Conservation (phyloP, 208 protist species). For the Acanthamoeba sp. region DNA sequence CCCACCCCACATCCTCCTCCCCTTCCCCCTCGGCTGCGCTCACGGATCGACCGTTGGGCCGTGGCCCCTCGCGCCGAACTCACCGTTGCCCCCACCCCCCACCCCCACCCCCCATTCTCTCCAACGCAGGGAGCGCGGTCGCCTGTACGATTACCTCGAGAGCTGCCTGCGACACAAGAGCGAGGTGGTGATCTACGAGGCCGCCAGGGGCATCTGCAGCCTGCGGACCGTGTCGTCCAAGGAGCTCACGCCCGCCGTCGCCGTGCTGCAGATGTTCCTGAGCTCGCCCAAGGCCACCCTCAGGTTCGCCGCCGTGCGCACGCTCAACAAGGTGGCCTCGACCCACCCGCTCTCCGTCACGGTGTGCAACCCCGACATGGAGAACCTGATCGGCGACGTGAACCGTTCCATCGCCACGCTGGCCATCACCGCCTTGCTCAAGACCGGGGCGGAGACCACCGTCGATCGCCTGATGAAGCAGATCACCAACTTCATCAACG, state of each 20-base stretch:
- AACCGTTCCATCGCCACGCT: conserved; percentile 98
- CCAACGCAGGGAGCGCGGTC: conserved; percentile 80
- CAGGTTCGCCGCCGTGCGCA: conserved; percentile 96
- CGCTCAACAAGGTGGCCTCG: conserved; percentile 94
- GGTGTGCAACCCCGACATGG: conserved; percentile 96
- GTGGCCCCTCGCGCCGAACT: too few relatives aligned
- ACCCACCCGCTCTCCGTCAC: conserved; percentile 92
- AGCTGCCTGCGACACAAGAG: conserved; percentile 93
- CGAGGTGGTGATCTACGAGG: conserved; percentile 98
- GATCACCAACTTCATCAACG: conserved; percentile 95
- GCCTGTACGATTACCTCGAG: conserved; percentile 95
- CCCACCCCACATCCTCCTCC: too few relatives aligned
- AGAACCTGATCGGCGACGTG: conserved; percentile 95
- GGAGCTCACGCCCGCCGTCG: conserved; percentile 95
- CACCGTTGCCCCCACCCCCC: too few relatives aligned
- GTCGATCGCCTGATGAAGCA: conserved; percentile 98
- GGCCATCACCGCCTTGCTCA: conserved; percentile 98
- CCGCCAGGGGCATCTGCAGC: conserved; percentile 95
- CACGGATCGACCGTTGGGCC: too few relatives aligned
- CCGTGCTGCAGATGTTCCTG: conserved; percentile 96
- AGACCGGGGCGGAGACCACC: conserved; percentile 96
- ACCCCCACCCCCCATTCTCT: too few relatives aligned
- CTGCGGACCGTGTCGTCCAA: conserved; percentile 92
- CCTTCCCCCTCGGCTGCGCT: too few relatives aligned
- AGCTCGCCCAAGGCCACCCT: conserved; percentile 93